Percentiles rank a stretch among this genome's conserved stretches.
phyloP scores from a whole-genome alignment of 352 stramenopile species.

The Phytopythium chamaehyphon region DNA sequence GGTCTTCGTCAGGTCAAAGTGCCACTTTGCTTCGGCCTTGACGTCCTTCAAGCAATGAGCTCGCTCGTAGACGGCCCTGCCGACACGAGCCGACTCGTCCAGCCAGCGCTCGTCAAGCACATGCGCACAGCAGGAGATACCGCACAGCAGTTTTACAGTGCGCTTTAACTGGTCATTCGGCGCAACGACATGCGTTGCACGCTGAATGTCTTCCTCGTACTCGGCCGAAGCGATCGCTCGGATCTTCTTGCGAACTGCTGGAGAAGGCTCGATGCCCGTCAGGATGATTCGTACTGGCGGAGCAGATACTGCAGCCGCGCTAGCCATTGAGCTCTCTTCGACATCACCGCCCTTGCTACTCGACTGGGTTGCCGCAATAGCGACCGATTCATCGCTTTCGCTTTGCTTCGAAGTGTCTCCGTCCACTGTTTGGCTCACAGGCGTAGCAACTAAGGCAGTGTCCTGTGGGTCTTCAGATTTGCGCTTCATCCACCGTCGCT shows the following conservation, averaged over 20 bases:
- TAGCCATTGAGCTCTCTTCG: neutral
- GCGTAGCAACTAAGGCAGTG: constrained; percentile 12
- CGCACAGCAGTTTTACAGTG: constrained; percentile 55
- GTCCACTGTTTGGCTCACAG: constrained; percentile 11
- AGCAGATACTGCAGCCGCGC: neutral
- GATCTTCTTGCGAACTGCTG: constrained; percentile 37
- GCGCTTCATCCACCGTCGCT: constrained; percentile 30
- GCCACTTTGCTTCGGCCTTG: constrained; percentile 41
- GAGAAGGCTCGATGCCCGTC: constrained; percentile 43
- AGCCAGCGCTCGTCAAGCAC: constrained; percentile 49
- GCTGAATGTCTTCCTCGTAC: constrained; percentile 49
- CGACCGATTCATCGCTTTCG: neutral
- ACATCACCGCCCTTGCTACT: neutral
- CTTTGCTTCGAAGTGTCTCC: constrained; percentile 1
- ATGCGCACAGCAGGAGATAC: constrained; percentile 50
- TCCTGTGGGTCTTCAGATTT: constrained; percentile 29
- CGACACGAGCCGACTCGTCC: constrained; percentile 28
- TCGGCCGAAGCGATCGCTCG: constrained; percentile 26
- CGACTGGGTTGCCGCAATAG: neutral
- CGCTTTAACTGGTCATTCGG: constrained; percentile 49
- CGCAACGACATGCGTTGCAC: constrained; percentile 47
- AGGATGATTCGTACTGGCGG: constrained; percentile 39
- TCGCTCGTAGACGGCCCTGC: constrained; percentile 14
- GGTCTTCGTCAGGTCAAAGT: constrained; percentile 37
- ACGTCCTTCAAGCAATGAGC: constrained; percentile 37